Evolutionary conservation across 2,329 filamentous ascomycete species (phyloP).

Genomic region (Hymenoscyphus scutula): DNA sequence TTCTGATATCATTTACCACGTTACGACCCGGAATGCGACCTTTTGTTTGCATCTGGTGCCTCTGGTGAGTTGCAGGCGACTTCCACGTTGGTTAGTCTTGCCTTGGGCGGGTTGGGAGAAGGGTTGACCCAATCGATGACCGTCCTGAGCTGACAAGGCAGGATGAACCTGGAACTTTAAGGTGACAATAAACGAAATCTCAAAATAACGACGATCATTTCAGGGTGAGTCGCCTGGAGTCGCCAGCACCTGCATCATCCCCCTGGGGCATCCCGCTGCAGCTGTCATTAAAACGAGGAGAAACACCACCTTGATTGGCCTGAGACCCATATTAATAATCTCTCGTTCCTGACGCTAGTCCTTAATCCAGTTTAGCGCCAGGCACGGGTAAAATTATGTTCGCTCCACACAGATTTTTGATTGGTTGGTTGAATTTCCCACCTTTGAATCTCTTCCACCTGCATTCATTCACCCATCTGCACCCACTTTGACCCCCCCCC

Average conservation of each 20-base stretch:
- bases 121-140: neutral
- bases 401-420: neutral
- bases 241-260: neutral
- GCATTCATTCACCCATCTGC: too few species aligned
- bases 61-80: too few species aligned
- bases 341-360: neutral
- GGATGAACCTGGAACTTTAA: too few species aligned
- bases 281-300: neutral
- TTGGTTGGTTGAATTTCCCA: neutral
- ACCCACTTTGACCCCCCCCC: too few species aligned
- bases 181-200: too few species aligned
- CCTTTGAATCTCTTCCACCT: neutral
- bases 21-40: neutral
- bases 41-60: neutral
- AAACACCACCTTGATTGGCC: neutral
- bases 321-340: neutral
- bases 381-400: neutral
- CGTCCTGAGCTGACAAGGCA: neutral
- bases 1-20: neutral
- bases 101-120: neutral
- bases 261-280: neutral
- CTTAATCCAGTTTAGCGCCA: neutral
- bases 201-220: slow-evolving; percentile 3
- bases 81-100: neutral
- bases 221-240: too few species aligned